Conservation (phyloP, 2,329 filamentous ascomycete species). For the Talaromyces sp. region DNA sequence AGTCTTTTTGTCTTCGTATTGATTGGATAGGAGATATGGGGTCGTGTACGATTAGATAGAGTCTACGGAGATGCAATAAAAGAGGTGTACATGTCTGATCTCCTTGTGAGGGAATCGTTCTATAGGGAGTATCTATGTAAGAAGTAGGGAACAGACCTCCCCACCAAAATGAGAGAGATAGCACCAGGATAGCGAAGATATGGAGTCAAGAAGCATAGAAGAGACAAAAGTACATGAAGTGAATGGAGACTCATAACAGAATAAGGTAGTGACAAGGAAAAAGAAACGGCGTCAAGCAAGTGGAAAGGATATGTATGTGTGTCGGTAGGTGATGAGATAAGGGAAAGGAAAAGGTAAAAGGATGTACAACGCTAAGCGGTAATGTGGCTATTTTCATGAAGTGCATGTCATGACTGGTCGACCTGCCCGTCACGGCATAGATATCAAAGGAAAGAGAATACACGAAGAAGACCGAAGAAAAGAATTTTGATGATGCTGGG, state of each 20-base stretch:
- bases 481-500: conserved; percentile 27
- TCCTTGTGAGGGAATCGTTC: background rate
- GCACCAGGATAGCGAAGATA: conserved; percentile 5
- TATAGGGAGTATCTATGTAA: conserved; percentile 14
- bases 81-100: background rate
- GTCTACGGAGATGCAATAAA: background rate
- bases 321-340: background rate
- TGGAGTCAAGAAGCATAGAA: background rate
- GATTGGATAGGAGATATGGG: background rate
- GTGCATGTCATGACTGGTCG: conserved; percentile 1
- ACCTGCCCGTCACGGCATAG: background rate
- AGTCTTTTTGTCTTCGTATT: background rate
- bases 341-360: background rate
- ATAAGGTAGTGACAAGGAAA: background rate
- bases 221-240: background rate
- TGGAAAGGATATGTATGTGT: background rate
- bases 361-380: conserved; percentile 11
- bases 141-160: background rate
- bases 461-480: conserved; percentile 15
- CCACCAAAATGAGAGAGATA: conserved; percentile 7
- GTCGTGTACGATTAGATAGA: background rate
- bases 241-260: background rate
- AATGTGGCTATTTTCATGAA: conserved; percentile 11
- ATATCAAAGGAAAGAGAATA: background rate
- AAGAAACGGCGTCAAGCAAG: conserved; percentile 6